These are phyloP conservation scores for Hymenoscyphus fructigenus DNA, from an alignment of 2,329 filamentous ascomycete genomes.

Conservation along the genomic window DNA sequence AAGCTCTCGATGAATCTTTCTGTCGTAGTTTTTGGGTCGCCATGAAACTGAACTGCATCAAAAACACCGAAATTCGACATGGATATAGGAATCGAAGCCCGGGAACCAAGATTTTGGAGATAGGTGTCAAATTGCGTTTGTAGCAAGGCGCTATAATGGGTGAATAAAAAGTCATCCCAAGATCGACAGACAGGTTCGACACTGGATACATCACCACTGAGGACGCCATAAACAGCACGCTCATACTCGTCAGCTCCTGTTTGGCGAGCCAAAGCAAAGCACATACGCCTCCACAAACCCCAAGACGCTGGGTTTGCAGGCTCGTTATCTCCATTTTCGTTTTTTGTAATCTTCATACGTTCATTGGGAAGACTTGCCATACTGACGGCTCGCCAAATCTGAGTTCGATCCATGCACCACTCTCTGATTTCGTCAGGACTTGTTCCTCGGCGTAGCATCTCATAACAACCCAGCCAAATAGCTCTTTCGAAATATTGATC, in stretches of 20 bases:
- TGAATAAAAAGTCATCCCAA: constrained; percentile 87
- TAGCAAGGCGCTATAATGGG: constrained; percentile 82
- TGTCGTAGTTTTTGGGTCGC: constrained; percentile 52
- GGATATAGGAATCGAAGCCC: constrained; percentile 52
- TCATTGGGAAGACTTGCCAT: constrained; percentile 71
- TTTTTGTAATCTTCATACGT: constrained; percentile 35
- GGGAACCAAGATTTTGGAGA: constrained; percentile 54
- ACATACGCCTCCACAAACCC: constrained; percentile 76
- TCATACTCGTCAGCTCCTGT: constrained; percentile 75
- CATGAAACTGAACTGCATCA: constrained; percentile 63
- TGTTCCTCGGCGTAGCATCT: constrained; percentile 84
- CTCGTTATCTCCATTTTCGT: constrained; percentile 39
- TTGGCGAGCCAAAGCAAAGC: constrained; percentile 68
- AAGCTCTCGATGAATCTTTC: constrained; percentile 61
- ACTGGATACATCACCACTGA: constrained; percentile 80
- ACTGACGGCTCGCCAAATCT: constrained; percentile 84
- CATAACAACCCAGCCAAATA: constrained; percentile 92
- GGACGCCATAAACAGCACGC: constrained; percentile 82
- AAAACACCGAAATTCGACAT: constrained; percentile 61
- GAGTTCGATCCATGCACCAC: constrained; percentile 83
- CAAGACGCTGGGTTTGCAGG: constrained; percentile 48
- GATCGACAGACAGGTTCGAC: constrained; percentile 73
- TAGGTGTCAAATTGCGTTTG: constrained; percentile 78
- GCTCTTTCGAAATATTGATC: constrained; percentile 88
- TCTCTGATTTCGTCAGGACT: constrained; percentile 71